Evolutionary conservation across 768 basidiomycete genomes (phyloP).

Genomic region (Naganishia randhawae): DNA sequence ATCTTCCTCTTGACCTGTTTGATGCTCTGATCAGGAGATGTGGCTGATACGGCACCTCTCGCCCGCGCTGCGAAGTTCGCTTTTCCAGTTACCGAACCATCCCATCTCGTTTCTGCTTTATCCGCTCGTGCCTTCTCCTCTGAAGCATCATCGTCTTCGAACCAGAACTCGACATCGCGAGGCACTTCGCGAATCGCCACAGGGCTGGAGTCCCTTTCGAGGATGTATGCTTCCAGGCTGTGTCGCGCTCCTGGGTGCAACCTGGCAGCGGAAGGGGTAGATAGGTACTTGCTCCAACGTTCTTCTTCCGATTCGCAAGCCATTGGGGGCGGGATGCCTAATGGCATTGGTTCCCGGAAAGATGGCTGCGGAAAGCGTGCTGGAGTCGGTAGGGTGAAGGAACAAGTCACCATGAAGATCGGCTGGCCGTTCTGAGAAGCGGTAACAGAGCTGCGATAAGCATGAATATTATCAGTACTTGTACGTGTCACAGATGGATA

Average conservation of each 20-base stretch:
- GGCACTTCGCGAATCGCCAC: conserved; percentile 36
- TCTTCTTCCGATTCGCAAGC: conserved; percentile 45
- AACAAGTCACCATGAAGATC: conserved; percentile 45
- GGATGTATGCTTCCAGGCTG: conserved; percentile 32
- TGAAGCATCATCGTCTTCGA: conserved; percentile 15
- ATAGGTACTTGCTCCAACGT: conserved; percentile 38
- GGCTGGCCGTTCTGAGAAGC: conserved; percentile 44
- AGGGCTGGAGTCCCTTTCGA: conserved; percentile 36
- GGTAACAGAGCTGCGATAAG: conserved; percentile 36
- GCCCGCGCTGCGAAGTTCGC: conserved; percentile 5
- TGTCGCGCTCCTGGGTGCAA: conserved; percentile 28
- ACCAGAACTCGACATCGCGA: conserved; percentile 15
- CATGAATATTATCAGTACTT: neutral
- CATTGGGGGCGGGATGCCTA: conserved; percentile 35
- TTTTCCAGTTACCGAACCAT: conserved; percentile 20
- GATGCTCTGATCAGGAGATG: neutral
- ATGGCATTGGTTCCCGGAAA: conserved; percentile 23
- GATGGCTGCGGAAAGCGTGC: conserved; percentile 25
- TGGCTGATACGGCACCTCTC: neutral
- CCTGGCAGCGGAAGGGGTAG: conserved; percentile 21
- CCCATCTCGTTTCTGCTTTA: conserved; percentile 12
- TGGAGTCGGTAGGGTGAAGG: conserved; percentile 41
- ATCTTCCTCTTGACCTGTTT: conserved; percentile 23
- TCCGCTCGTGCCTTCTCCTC: conserved; percentile 11
- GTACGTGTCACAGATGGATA: neutral